Base-by-base conservation (phyloP, 306 rosid species). In the Amphicarpaea edgeworthii region DNA sequence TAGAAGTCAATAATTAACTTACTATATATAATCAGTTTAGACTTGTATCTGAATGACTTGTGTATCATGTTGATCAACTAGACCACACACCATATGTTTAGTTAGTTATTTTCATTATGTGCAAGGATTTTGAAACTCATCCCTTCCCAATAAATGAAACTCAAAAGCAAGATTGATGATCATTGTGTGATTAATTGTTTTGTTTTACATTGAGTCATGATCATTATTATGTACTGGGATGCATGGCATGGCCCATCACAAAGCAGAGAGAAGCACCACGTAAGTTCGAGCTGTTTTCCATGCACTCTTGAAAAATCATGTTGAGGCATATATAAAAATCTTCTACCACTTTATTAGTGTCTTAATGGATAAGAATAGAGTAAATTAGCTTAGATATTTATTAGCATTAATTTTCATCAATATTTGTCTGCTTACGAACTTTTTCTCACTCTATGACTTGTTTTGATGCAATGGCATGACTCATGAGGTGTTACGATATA, bases 371-470 rank as follows among this genome's bases (percentile, higher is more conserved):
- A 60, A 59, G 21, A 28, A 30, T 49, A 16, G 4, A 49, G 23
- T 49, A 49, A 45, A 1, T 19, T 19, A 51, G n/a, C n/a, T n/a
- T n/a, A n/a, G n/a, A n/a, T 7, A 47, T 46, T 17, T 9, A 55
- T 55, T 3, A 23, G 30, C 61, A 21, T 40, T 30, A 5, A 30
- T 30, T 40, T 10, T 8, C 12, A 1, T 40, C 6, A 49, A 54
- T 1, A 11, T 20, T 77, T 54, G 49, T 43, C 12, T 57, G 4
- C 11, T 65, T 12, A 24, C n/a, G 12, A 24, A 50, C 73, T 17
- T 51, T 54, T 41, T 54, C 42, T 55, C 24, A 19, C 70, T 32
- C 28, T 37, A 61, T 61, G 68, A 47, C 57, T 47, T 60, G 43
- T 46, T 59, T 78, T 12, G 16, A 59, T 69, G 20, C 43, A 15